phyloP scores from a whole-genome alignment of 768 basidiomycete species.

The Trametes villosa region DNA sequence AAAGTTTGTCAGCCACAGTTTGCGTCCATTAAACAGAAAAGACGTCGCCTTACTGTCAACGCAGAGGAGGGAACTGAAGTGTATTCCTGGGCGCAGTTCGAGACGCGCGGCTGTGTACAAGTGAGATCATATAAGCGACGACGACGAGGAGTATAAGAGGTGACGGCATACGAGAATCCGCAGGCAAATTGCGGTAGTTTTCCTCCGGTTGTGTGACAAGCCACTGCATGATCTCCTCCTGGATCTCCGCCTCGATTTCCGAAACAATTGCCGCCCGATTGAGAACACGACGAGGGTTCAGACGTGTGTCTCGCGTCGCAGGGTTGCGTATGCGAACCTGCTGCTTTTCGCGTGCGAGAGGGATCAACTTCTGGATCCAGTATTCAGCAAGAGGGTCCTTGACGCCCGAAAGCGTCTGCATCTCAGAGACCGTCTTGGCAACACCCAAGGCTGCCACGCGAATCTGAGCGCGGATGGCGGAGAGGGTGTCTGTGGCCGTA shows the following conservation, averaged over 20 bases:
- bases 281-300: background rate
- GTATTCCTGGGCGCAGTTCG: too few relatives aligned
- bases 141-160: too few relatives aligned
- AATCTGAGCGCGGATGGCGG: background rate
- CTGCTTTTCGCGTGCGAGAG: background rate
- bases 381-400: slow-evolving; percentile 5
- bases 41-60: background rate
- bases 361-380: slow-evolving; percentile 14
- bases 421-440: background rate
- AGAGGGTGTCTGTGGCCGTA: too few relatives aligned
- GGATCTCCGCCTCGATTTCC: background rate
- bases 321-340: background rate
- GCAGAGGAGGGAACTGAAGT: too few relatives aligned
- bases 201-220: background rate
- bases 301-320: background rate
- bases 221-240: background rate
- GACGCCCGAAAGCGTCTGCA: slow-evolving; percentile 1
- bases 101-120: background rate
- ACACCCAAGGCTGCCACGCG: background rate
- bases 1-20: too few relatives aligned
- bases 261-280: background rate
- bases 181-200: background rate
- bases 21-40: background rate
- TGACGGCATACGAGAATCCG: background rate
- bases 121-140: background rate